These are phyloP conservation scores for Rhododendron griersonianum DNA, from an alignment of 148 eudicot genomes.

Conservation along the genomic window DNA sequence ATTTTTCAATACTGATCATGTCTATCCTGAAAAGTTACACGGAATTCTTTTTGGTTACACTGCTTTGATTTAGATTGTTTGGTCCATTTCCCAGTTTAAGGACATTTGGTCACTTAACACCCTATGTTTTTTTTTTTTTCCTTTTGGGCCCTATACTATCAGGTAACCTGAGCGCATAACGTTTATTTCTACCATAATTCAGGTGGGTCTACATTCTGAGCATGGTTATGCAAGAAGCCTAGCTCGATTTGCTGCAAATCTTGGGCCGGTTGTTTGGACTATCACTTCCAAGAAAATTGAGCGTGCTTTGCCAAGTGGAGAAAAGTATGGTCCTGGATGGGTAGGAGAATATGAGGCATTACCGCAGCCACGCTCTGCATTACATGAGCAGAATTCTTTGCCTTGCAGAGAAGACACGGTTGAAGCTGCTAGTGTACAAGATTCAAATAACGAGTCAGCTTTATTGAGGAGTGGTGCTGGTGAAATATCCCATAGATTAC, in stretches of 20 bases:
- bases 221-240: conserved; percentile 84
- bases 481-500: not conserved
- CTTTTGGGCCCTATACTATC: not conserved
- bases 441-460: conserved; percentile 29
- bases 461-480: conserved; percentile 21
- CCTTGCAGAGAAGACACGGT: conserved; percentile 12
- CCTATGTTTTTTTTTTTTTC: not conserved
- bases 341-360: conserved; percentile 53
- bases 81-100: conserved; percentile 4
- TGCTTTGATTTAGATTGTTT: not conserved
- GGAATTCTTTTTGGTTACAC: not conserved
- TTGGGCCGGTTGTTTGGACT: conserved; percentile 83
- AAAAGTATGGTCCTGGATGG: conserved; percentile 83
- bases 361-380: conserved; percentile 18
- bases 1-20: not conserved
- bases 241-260: conserved; percentile 64
- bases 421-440: conserved; percentile 26
- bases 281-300: conserved; percentile 55
- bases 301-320: conserved; percentile 52
- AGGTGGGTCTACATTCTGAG: conserved; percentile 63
- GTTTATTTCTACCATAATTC: conserved; percentile 7
- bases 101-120: not conserved
- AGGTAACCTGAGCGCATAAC: not conserved
- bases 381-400: conserved; percentile 24
- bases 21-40: not conserved